Evolutionary conservation across 2,329 filamentous ascomycete species (phyloP).

Genomic region (Diplodia mutila): DNA sequence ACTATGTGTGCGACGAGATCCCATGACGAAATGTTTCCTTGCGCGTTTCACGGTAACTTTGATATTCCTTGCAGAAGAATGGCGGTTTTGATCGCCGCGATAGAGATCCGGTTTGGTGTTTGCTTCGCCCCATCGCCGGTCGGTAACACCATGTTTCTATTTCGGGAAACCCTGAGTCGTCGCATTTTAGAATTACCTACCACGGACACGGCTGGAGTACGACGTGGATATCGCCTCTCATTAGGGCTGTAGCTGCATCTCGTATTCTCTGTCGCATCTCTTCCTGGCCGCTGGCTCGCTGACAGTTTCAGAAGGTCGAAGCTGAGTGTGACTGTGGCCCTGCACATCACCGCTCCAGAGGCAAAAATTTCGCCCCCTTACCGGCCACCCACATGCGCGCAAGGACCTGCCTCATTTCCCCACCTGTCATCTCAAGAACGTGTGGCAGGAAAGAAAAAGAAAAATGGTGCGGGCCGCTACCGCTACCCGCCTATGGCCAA

Average conservation of each 20-base stretch:
- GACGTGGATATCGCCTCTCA: background rate
- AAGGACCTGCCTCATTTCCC: background rate
- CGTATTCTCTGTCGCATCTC: constrained; percentile 6
- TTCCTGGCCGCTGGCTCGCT: constrained; percentile 2
- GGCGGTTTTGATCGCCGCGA: background rate
- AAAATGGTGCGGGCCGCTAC: background rate
- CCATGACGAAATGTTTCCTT: background rate
- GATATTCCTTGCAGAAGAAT: background rate
- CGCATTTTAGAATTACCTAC: background rate
- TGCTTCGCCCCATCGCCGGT: background rate
- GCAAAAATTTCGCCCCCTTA: constrained; percentile 16
- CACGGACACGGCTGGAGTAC: background rate
- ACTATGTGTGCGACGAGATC: background rate
- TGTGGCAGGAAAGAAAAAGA: background rate
- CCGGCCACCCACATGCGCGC: constrained; percentile 7
- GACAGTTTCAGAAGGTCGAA: constrained; percentile 6
- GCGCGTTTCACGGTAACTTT: background rate
- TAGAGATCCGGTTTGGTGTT: background rate
- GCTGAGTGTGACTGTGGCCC: constrained; percentile 15
- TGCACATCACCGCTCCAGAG: constrained; percentile 2
- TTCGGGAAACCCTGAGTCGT: background rate
- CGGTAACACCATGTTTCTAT: background rate
- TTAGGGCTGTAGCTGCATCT: constrained; percentile 12
- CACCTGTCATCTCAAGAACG: background rate
- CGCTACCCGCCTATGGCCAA: background rate